Evolutionary conservation across 208 protist species (phyloP).

Genomic region (Wallacemonas collosoma): DNA sequence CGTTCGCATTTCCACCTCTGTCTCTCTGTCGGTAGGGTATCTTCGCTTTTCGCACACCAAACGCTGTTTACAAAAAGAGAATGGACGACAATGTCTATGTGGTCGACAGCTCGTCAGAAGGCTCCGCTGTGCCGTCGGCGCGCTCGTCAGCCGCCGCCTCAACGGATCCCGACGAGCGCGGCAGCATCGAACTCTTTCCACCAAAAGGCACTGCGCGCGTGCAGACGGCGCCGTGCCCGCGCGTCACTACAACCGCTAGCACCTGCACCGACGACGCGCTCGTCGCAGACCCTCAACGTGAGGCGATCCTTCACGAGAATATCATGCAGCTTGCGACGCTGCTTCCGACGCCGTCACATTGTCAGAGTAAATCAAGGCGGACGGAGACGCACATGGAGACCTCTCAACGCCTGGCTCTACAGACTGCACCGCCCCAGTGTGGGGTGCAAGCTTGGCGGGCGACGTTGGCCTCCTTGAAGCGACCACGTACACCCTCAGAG

Average conservation of each 20-base stretch:
- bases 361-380: background rate
- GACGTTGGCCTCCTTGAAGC: background rate
- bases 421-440: background rate
- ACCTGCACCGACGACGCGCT: constrained; percentile 8
- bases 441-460: background rate
- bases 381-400: background rate
- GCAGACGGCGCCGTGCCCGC: background rate
- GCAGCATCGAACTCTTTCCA: background rate
- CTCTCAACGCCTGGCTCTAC: background rate
- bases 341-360: background rate
- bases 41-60: background rate
- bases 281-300: background rate
- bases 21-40: too few species aligned
- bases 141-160: background rate
- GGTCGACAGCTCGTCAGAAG: constrained; percentile 9
- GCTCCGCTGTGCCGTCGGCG: background rate
- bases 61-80: background rate
- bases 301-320: constrained; percentile 1
- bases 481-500: background rate
- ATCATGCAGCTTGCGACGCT: constrained; percentile 5
- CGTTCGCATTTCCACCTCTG: too few species aligned
- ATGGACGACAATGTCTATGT: constrained; percentile 11
- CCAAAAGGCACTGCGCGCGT: too few species aligned
- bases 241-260: background rate
- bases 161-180: background rate